Percentiles rank a stretch among this genome's conserved stretches.
phyloP scores from a whole-genome alignment of 192 early-diverging fungal genomes.

The Coemansia javaensis region DNA sequence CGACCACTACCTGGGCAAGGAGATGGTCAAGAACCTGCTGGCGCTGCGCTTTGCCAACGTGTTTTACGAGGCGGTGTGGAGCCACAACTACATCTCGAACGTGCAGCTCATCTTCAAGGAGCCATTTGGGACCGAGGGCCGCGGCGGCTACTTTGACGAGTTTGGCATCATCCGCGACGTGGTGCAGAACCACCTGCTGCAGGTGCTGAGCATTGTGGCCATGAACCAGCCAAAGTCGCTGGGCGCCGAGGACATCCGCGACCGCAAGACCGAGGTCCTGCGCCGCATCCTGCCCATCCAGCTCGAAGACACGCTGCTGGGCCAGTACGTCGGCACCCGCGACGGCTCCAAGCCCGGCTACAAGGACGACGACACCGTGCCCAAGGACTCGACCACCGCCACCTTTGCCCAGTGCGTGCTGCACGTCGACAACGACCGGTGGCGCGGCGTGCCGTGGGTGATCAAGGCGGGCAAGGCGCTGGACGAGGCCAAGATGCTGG shows the following conservation, averaged over 20 bases:
- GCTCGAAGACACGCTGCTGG: constrained; percentile 80
- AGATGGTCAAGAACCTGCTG: constrained; percentile 99
- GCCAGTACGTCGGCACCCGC: constrained; percentile 79
- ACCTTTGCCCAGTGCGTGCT: constrained; percentile 88
- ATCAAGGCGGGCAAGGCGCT: constrained; percentile 87
- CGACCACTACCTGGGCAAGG: constrained; percentile 98
- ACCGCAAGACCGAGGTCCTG: constrained; percentile 93
- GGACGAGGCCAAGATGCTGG: constrained; percentile 86
- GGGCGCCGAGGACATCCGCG: constrained; percentile 86
- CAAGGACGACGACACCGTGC: constrained; percentile 86
- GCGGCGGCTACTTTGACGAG: constrained; percentile 98
- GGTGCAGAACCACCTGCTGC: constrained; percentile 89
- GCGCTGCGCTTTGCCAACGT: constrained; percentile 91
- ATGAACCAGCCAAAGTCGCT: constrained; percentile 91
- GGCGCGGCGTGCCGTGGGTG: constrained; percentile 67
- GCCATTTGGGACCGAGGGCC: constrained; percentile 92
- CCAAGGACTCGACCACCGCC: constrained; percentile 77
- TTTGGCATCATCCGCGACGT: constrained; percentile 99
- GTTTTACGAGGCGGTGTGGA: constrained; percentile 91
- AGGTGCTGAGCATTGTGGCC: constrained; percentile 88
- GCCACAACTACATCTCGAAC: constrained; percentile 80
- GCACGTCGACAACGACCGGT: constrained; percentile 91
- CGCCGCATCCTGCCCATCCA: constrained; percentile 72
- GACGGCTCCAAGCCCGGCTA: constrained; percentile 87
- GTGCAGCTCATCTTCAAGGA: constrained; percentile 99